Evolutionary conservation across 1,284 basidiomycete genomes (phyloP).

Genomic region (Ceratobasidium sp.): DNA sequence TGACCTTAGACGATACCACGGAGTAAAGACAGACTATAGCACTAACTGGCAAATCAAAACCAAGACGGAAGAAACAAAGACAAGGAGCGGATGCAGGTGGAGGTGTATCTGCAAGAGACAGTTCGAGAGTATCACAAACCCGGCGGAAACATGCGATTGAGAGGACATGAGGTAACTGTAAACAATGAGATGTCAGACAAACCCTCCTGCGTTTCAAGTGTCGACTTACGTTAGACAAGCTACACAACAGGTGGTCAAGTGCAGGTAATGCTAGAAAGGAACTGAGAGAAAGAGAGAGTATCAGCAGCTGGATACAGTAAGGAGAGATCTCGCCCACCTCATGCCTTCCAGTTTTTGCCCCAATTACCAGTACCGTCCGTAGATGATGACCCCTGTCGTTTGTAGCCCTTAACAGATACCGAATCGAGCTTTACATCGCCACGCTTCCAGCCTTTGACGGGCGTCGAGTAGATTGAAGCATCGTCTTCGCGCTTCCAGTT

Average conservation of each 20-base stretch:
- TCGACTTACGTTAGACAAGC: no score
- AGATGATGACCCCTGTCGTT: not conserved
- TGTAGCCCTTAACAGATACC: not conserved
- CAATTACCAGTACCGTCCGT: not conserved
- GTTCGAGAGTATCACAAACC: not conserved
- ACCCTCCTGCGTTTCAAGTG: no score
- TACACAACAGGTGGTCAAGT: no score
- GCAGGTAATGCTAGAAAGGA: no score
- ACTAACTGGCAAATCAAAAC: not conserved
- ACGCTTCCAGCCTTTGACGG: constrained; percentile 13
- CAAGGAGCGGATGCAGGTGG: constrained; percentile 6
- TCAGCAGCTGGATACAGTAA: no score
- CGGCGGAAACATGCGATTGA: not conserved
- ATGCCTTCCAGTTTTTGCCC: not conserved
- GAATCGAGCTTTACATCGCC: not conserved
- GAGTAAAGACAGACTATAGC: constrained; percentile 36
- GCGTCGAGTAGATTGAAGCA: not conserved
- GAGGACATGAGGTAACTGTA: no score
- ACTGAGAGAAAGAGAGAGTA: no score
- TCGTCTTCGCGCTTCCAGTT: constrained; percentile 4
- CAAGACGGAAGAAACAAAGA: not conserved
- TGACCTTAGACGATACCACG: constrained; percentile 19
- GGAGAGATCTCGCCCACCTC: not conserved
- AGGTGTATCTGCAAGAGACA: constrained; percentile 7
- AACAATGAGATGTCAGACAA: no score